phyloP scores from a whole-genome alignment of 2,329 filamentous ascomycete genomes.

The Exophiala bonariae region DNA sequence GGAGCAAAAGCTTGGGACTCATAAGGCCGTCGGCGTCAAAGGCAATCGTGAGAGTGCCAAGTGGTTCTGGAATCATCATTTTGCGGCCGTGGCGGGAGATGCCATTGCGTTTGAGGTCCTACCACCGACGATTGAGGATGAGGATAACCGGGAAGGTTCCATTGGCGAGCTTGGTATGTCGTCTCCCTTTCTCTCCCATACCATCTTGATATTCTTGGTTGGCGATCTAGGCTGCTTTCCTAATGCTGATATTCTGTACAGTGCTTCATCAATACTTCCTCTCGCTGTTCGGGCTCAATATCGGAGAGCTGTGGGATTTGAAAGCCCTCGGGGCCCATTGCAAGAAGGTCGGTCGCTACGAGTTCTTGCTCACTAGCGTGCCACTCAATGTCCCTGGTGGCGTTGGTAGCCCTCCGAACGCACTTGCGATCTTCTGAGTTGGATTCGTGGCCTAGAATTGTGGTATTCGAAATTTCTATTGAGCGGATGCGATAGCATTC shows the following conservation, averaged over 20 bases:
- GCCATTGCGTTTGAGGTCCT: conserved; percentile 56
- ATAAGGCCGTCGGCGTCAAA: conserved; percentile 51
- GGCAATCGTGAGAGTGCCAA: conserved; percentile 49
- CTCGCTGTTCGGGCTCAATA: conserved; percentile 51
- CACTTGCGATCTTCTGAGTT: conserved; percentile 47
- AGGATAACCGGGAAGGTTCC: conserved; percentile 22
- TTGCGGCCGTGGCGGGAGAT: conserved; percentile 59
- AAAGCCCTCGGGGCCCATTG: conserved; percentile 40
- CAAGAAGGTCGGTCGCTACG: conserved; percentile 36
- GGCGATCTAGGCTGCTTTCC: no score
- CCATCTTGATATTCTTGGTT: no score
- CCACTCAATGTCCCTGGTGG: conserved; percentile 51
- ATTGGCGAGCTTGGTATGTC: conserved; percentile 42
- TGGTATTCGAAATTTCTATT: no score
- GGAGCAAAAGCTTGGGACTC: conserved; percentile 27
- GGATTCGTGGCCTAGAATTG: no score
- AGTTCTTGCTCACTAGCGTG: conserved; percentile 51
- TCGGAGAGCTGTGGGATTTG: conserved; percentile 48
- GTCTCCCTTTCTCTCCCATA: neutral
- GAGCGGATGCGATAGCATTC: no score
- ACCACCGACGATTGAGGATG: conserved; percentile 35
- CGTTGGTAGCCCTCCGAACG: conserved; percentile 47
- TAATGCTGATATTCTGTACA: no score
- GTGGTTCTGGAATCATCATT: conserved; percentile 61
- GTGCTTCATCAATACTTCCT: conserved; percentile 46